phyloP scores from a whole-genome alignment of 2,329 filamentous ascomycete genomes.

The Colletotrichum lentis region DNA sequence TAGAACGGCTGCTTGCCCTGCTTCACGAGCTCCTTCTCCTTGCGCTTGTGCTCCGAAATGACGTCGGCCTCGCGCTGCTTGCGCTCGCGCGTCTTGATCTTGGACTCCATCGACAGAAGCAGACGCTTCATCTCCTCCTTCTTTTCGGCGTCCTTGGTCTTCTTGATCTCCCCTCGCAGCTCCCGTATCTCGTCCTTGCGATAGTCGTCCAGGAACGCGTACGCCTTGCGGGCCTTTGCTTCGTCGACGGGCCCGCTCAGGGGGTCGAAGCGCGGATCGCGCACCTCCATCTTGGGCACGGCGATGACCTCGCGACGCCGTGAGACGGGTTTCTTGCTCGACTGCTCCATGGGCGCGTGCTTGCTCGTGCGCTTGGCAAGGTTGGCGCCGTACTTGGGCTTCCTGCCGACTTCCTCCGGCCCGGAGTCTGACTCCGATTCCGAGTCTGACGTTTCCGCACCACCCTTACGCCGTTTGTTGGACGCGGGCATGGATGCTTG shows the following conservation, averaged over 20 bases:
- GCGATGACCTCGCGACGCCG: constrained; percentile 78
- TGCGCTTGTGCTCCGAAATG: constrained; percentile 76
- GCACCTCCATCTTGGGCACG: constrained; percentile 65
- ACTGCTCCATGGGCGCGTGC: constrained; percentile 85
- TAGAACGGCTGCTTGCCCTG: constrained; percentile 94
- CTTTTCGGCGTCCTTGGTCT: constrained; percentile 68
- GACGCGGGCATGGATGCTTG: constrained; percentile 69
- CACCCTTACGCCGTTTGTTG: constrained; percentile 46
- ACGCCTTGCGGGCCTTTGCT: constrained; percentile 72
- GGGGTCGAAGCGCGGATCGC: constrained; percentile 90
- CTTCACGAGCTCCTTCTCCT: constrained; percentile 84
- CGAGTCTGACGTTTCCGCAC: constrained; percentile 42
- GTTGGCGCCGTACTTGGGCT: constrained; percentile 43
- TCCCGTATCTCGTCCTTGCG: constrained; percentile 82
- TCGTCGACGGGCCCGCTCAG: constrained; percentile 62
- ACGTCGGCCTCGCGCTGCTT: constrained; percentile 76
- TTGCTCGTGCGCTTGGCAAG: constrained; percentile 69
- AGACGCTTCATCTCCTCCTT: constrained; percentile 76
- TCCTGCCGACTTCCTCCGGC: constrained; percentile 48
- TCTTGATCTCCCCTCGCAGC: constrained; percentile 72
- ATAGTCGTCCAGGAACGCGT: constrained; percentile 89
- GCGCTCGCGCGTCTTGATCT: constrained; percentile 72
- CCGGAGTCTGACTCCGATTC: constrained; percentile 41
- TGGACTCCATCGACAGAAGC: constrained; percentile 80
- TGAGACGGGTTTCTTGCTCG: constrained; percentile 83